These are phyloP conservation scores for Cyberlindnera nakhonratchasimensis DNA, from an alignment of 805 yeast genomes.

Conservation along the genomic window DNA sequence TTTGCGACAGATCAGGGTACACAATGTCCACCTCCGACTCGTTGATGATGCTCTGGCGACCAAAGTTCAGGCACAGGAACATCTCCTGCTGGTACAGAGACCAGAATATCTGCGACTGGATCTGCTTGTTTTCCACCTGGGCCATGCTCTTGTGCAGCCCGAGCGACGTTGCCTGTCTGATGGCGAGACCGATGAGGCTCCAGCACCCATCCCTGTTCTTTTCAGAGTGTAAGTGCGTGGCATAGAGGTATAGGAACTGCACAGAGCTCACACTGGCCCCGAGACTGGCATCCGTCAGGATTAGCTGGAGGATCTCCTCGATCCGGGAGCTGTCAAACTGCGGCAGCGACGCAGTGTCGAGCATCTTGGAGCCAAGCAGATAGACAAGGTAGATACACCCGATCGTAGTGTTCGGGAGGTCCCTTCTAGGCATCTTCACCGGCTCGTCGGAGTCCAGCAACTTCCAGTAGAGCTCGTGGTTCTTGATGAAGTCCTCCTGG, in stretches of 20 bases:
- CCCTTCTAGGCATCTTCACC: background rate
- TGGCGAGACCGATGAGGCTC: constrained; percentile 44
- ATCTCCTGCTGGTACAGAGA: constrained; percentile 41
- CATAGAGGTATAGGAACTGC: constrained; percentile 38
- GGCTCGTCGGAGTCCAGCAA: constrained; percentile 3
- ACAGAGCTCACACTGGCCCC: constrained; percentile 45
- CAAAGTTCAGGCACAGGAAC: constrained; percentile 41
- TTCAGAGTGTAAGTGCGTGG: constrained; percentile 41
- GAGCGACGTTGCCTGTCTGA: constrained; percentile 45
- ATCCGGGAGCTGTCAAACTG: constrained; percentile 27
- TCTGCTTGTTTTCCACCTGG: constrained; percentile 5
- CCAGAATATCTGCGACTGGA: constrained; percentile 39
- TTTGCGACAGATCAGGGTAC: constrained; percentile 31
- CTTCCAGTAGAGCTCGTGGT: constrained; percentile 39
- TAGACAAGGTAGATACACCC: constrained; percentile 48
- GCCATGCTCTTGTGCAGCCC: constrained; percentile 43
- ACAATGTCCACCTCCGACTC: constrained; percentile 44
- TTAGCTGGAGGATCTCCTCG: constrained; percentile 40
- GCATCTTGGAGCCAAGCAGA: constrained; percentile 27
- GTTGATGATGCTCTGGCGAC: constrained; percentile 42
- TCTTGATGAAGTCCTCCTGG: constrained; percentile 31
- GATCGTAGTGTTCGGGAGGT: constrained; percentile 25
- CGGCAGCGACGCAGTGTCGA: constrained; percentile 19
- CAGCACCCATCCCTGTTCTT: constrained; percentile 48
- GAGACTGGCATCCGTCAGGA: constrained; percentile 41